Base-by-base conservation (phyloP, 2,329 filamentous ascomycete species). In the Zelopaecilomyces penicillatus region DNA sequence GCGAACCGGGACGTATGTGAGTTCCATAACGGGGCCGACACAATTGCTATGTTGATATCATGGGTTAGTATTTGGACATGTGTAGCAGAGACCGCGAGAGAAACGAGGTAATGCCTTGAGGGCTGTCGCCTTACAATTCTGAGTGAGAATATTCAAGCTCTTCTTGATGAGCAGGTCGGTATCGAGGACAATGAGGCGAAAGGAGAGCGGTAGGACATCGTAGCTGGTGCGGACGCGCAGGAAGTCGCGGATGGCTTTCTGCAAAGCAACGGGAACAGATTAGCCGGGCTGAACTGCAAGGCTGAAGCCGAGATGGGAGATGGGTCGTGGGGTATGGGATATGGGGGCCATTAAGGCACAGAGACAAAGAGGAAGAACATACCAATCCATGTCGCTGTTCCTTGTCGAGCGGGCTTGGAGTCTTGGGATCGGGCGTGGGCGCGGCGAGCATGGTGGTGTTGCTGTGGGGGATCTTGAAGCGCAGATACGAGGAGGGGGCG, bases 1-100 rank as follows among this genome's bases (percentile, higher is more conserved):
- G 91, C 93, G 65, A 97, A 98, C 32, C 85, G 88, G 28, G 90
- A 95, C 4, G 83, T 87, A 53, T 86, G 84, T 28, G 91, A 96
- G 65, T 98, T 90, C 93, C 93, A 98, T 52, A 98, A 73, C 41
- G 93, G 93, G 42, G 93, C 93, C 30, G 93, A 98, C 45, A 98
- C 93, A 62, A 98, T 98, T 60, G 87, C 91, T 97, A 28, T 32
- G 37, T 33, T 33, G 28, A n/a, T 36, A 12, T 6, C 27, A 33
- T 37, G 27, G 30, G 33, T 48, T 30, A 48, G 46, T 37, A 46
- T 30, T 39, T 19, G 31, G 42, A 31, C 34, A 39, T 37, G 30
- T 11, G 30, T 12, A 9, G n/a, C 6, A 9, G 27, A 11, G 26
- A 10, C 27, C 32, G 19, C 8, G 26, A 53, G 45, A 50, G 51